A percentile compares a stretch with the other conserved stretches of the same genome.
These are phyloP conservation scores for Boletus coffeatus DNA, from an alignment of 1,284 basidiomycete genomes.

Conservation along the genomic window DNA sequence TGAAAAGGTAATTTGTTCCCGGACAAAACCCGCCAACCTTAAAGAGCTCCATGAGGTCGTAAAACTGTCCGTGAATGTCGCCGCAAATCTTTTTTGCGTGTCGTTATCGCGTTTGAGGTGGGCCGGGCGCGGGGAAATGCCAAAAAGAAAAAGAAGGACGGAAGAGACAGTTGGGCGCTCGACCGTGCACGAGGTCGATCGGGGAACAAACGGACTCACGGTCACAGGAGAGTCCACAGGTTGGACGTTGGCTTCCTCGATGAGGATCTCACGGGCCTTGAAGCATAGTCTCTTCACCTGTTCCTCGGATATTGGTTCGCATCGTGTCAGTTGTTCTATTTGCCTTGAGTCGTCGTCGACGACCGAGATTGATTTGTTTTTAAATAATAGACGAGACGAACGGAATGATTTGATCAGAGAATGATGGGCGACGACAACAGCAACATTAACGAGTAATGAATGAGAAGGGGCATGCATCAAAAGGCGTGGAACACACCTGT, in stretches of 20 bases:
- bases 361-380: not conserved
- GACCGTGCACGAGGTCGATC: slow-evolving; percentile 4
- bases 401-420: not conserved
- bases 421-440: slow-evolving; percentile 18
- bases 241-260: slow-evolving; percentile 98
- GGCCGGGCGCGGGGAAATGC: slow-evolving; percentile 18
- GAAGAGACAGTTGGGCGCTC: not conserved
- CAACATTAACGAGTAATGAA: not conserved
- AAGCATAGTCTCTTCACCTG: slow-evolving; percentile 91
- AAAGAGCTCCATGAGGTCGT: slow-evolving; percentile 96
- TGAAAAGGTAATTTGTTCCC: slow-evolving; percentile 96
- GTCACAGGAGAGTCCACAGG: slow-evolving; percentile 96
- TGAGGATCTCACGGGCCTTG: slow-evolving; percentile 92
- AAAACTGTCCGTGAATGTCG: slow-evolving; percentile 99
- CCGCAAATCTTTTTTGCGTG: slow-evolving; percentile 79
- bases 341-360: slow-evolving; percentile 42
- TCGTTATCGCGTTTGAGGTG: not conserved
- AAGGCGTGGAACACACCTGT: slow-evolving; percentile 38
- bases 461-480: slow-evolving; percentile 26
- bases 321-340: slow-evolving; percentile 85
- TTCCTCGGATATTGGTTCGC: slow-evolving; percentile 90
- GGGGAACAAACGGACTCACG: slow-evolving; percentile 36
- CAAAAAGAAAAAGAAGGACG: not conserved
- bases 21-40: slow-evolving; percentile 94
- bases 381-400: not conserved